Conservation (phyloP, 176 grass and related monocot species). For the Musa acuminata region DNA sequence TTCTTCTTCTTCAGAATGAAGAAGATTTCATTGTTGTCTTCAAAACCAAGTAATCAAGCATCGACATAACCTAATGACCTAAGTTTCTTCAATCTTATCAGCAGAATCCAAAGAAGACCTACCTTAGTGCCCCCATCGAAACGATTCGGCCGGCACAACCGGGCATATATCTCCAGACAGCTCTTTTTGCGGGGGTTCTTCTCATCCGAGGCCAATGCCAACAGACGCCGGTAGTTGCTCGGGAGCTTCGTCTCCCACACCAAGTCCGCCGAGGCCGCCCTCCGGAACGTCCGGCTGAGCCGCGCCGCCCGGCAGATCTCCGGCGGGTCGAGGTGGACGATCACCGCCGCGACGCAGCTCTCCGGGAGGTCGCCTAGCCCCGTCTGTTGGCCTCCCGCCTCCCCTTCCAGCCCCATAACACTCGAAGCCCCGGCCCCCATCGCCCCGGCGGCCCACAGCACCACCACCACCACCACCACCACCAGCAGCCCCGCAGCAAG, state of each 20-base stretch:
- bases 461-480: too few relatives aligned
- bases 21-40: too few relatives aligned
- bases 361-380: constrained; percentile 72
- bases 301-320: constrained; percentile 58
- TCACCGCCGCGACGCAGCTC: constrained; percentile 58
- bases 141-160: constrained; percentile 34
- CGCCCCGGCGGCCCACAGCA: background rate
- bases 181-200: background rate
- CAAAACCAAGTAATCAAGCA: too few relatives aligned
- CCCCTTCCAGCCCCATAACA: constrained; percentile 13
- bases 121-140: constrained; percentile 71
- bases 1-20: too few relatives aligned
- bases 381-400: constrained; percentile 12
- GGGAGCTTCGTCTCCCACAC: constrained; percentile 85
- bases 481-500: too few relatives aligned
- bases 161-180: constrained; percentile 47
- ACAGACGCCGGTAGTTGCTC: constrained; percentile 40
- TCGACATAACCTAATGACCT: background rate
- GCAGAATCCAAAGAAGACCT: background rate
- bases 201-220: constrained; percentile 19
- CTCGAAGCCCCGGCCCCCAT: background rate
- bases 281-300: constrained; percentile 49
- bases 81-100: background rate
- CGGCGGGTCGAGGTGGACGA: constrained; percentile 46
- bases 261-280: constrained; percentile 44